A percentile compares a stretch with the other conserved stretches of the same genome.
Conservation (phyloP, 768 basidiomycete species). For the Holtermanniella nyarrowii region DNA sequence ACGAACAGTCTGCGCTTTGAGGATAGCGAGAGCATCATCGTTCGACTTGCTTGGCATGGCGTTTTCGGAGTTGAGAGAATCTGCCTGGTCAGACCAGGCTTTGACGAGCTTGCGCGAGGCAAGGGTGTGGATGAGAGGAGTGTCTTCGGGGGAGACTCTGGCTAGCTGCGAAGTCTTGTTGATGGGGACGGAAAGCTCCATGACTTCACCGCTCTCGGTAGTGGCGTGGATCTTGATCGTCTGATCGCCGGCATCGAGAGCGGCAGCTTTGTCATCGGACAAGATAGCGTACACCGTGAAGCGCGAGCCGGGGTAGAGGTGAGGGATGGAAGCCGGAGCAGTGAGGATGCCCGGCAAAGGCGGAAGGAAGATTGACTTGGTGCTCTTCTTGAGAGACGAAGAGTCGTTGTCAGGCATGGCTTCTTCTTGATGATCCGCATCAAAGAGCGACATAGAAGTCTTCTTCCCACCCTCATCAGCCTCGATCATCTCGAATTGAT, state of each 20-base stretch:
- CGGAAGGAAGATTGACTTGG: conserved; percentile 4
- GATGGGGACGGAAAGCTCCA: background rate
- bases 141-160: background rate
- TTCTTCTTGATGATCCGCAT: background rate
- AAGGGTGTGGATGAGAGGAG: conserved; percentile 46
- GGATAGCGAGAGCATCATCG: conserved; percentile 41
- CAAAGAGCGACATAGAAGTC: background rate
- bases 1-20: conserved; percentile 46
- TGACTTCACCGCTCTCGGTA: conserved; percentile 3
- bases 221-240: conserved; percentile 9
- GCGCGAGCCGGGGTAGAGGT: conserved; percentile 40
- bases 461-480: background rate
- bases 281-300: conserved; percentile 41
- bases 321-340: conserved; percentile 16
- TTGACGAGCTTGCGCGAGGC: conserved; percentile 52
- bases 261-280: conserved; percentile 5
- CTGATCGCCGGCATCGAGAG: conserved; percentile 26
- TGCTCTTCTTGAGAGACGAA: background rate
- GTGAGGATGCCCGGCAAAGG: conserved; percentile 10
- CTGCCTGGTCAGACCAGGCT: conserved; percentile 44
- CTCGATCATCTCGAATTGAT: conserved; percentile 5
- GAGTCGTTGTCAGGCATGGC: background rate
- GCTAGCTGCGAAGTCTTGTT: too few relatives aligned
- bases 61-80: conserved; percentile 6
- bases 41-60: conserved; percentile 35